These are phyloP conservation scores for Coprinopsis strossmayeri DNA, from an alignment of 768 basidiomycete genomes.

Conservation along the genomic window DNA sequence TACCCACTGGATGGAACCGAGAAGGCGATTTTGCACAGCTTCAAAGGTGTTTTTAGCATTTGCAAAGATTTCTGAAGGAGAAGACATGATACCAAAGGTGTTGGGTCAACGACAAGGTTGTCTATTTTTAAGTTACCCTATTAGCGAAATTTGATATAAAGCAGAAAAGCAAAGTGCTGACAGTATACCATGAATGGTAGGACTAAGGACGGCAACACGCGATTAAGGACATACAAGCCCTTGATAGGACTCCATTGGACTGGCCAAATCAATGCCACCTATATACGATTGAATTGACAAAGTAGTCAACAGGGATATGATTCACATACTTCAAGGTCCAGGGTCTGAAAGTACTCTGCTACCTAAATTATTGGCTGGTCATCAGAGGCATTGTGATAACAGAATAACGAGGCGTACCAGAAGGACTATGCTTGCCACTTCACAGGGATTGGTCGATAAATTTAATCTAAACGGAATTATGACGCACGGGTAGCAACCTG, in stretches of 20 bases:
- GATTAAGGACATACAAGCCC: constrained; percentile 6
- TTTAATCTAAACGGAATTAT: no score
- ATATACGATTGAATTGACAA: background rate
- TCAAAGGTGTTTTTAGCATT: no score
- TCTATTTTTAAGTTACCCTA: no score
- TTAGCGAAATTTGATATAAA: no score
- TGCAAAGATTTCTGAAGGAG: no score
- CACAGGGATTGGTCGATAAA: no score
- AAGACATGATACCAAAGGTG: constrained; percentile 3
- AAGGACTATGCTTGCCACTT: constrained; percentile 2
- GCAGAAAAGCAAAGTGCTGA: background rate
- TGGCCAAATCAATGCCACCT: constrained; percentile 8
- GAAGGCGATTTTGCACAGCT: constrained; percentile 4
- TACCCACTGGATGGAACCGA: constrained; percentile 1
- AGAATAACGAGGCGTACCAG: background rate
- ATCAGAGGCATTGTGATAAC: no score
- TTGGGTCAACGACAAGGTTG: constrained; percentile 2
- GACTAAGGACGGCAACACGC: constrained; percentile 5
- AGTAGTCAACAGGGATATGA: background rate
- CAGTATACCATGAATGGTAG: constrained; percentile 5
- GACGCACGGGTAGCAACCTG: no score
- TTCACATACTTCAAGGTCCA: constrained; percentile 6
- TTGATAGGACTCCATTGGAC: constrained; percentile 5
- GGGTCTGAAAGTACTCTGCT: constrained; percentile 6
- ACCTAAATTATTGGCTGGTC: background rate